Conservation (phyloP, 2,329 filamentous ascomycete species). For the Aspergillus pseudotamarii region DNA sequence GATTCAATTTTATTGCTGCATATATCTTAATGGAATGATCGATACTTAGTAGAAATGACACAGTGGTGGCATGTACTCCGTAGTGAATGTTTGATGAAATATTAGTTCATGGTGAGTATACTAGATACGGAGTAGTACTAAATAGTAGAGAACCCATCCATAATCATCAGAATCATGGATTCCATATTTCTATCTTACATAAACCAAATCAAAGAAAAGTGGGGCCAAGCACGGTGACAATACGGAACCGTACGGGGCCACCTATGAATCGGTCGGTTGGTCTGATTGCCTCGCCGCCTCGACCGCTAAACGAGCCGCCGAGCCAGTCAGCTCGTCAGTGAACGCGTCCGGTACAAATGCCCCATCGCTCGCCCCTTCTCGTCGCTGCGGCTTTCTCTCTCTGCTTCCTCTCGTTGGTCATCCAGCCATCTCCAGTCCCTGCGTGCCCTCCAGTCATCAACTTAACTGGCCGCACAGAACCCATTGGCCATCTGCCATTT, state of each 20-base stretch:
- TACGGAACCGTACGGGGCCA: slow-evolving; percentile 19
- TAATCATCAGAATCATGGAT: neutral
- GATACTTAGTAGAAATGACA: neutral
- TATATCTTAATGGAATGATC: neutral
- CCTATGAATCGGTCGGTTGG: slow-evolving; percentile 15
- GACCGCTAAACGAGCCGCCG: slow-evolving; percentile 21
- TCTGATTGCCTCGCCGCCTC: slow-evolving; percentile 19
- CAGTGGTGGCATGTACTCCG: neutral
- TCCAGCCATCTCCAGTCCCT: slow-evolving; percentile 33
- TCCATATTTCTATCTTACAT: slow-evolving; percentile 8
- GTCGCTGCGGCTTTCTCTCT: slow-evolving; percentile 37
- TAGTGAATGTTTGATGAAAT: neutral
- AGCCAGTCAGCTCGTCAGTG: slow-evolving; percentile 30
- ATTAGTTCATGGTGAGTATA: neutral
- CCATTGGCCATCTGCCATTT: slow-evolving; percentile 24
- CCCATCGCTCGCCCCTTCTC: slow-evolving; percentile 42
- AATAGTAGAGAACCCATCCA: neutral
- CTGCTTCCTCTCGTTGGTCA: slow-evolving; percentile 47
- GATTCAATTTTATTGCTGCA: neutral
- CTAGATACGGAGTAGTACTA: neutral
- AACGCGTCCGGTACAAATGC: slow-evolving; percentile 42
- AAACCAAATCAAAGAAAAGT: slow-evolving; percentile 15
- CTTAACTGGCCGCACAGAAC: slow-evolving; percentile 25
- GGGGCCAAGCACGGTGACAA: slow-evolving; percentile 20
- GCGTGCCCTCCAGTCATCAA: slow-evolving; percentile 30